Evolutionary conservation across 176 grass and related monocot genomes (phyloP), one percentile per base, ranked within the genome.

Genomic region (Alloteropsis semialata): DNA sequence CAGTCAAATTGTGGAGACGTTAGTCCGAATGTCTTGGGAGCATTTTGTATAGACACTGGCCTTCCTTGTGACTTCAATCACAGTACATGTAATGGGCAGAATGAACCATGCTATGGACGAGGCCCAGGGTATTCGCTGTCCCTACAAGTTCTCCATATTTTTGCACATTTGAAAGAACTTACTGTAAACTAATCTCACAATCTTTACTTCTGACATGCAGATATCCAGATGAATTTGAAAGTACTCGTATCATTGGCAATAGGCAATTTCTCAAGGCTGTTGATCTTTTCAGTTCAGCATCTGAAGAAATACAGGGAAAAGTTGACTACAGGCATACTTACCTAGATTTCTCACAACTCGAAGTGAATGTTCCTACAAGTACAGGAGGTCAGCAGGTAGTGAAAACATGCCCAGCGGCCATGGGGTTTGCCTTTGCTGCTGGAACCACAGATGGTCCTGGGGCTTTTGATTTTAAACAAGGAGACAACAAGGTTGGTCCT

Each of bases 1-100:
- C 96, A 96, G 58, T 96, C 96, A 45, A 98, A 98, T 45, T 98
- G 96, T 79, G 96, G 96, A 84, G 96, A 98, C 85, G 96, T 98
- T 84, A 98, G 96, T 86, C 96, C 96, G 66, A 98, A 98, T 84
- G 92, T 95, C 1, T 65, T 96, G 32, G 96, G 96, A 78, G 78
- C 96, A 48, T 96, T 96, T 85, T 98, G 96, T 81, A 92, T 88
- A 76, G 96, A 98, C 65, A 98, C 93, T 29, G 69, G 84, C 42
- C 91, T 88, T 59, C 89, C 93, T 67, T 96, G 96, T 41, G 93
- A 98, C 79, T 98, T 98, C 80, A 96, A 98, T 76, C 96, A 92
- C 48, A 95, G 92, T 70, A 98, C 96, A 75, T 98, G 96, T 70
- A 90, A 98, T 59, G 96, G 96, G 60, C 87, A 93, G 87, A 98